These are phyloP conservation scores for Trametes punicea DNA, from an alignment of 768 basidiomycete species.

Conservation along the genomic window DNA sequence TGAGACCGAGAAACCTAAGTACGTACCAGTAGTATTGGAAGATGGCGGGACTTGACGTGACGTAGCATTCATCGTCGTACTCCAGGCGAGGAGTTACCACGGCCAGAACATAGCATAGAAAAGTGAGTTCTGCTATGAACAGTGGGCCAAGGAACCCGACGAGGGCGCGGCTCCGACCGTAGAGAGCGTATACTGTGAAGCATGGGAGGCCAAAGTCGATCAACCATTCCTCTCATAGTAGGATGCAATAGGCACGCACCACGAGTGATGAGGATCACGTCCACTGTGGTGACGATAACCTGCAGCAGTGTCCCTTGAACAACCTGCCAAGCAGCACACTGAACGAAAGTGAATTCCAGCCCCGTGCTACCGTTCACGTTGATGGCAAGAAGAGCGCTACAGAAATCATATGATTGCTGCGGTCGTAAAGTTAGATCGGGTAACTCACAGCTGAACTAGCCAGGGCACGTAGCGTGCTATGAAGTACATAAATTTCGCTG, in stretches of 20 bases:
- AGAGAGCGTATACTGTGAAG: slow-evolving; percentile 25
- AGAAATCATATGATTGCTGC: neutral
- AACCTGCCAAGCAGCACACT: slow-evolving; percentile 23
- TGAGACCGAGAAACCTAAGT: neutral
- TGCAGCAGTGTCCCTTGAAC: slow-evolving; percentile 25
- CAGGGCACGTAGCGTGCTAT: slow-evolving; percentile 24
- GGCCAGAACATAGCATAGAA: slow-evolving; percentile 22
- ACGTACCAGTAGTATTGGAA: slow-evolving; percentile 27
- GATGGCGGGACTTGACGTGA: slow-evolving; percentile 21
- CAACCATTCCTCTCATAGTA: too few species aligned
- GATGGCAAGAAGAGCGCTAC: slow-evolving; percentile 24
- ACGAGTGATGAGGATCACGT: slow-evolving; percentile 26
- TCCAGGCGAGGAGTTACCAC: slow-evolving; percentile 22
- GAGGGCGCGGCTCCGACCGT: slow-evolving; percentile 17
- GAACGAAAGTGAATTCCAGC: slow-evolving; percentile 12
- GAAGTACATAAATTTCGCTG: slow-evolving; percentile 24
- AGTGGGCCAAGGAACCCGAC: slow-evolving; percentile 13
- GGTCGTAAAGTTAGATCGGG: neutral
- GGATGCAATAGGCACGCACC: too few species aligned
- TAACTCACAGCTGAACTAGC: slow-evolving; percentile 22
- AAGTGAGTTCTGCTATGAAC: slow-evolving; percentile 19
- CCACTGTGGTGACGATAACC: slow-evolving; percentile 26
- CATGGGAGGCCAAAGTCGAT: too few species aligned
- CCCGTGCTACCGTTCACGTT: slow-evolving; percentile 26
- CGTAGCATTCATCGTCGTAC: slow-evolving; percentile 26